phyloP scores from a whole-genome alignment of 2,329 filamentous ascomycete genomes.

The Rugonectria rugulosa region DNA sequence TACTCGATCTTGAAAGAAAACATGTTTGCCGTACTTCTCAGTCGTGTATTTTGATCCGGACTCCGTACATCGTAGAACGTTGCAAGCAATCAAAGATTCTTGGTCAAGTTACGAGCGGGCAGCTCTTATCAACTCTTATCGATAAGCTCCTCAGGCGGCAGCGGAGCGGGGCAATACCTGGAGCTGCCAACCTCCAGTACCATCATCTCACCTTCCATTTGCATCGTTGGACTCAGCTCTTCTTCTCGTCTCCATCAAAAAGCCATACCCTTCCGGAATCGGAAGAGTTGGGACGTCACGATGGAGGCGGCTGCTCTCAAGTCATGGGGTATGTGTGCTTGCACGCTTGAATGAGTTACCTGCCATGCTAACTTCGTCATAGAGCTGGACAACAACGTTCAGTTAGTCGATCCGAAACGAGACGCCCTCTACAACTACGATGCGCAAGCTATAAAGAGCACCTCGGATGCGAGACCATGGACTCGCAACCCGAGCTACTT shows the following conservation, averaged over 20 bases:
- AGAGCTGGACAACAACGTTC: conserved; percentile 90
- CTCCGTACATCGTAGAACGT: too few relatives aligned
- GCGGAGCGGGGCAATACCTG: conserved; percentile 35
- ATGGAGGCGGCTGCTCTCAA: conserved; percentile 44
- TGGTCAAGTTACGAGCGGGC: too few relatives aligned
- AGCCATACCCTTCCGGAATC: conserved; percentile 16
- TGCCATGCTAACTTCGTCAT: conserved; percentile 22
- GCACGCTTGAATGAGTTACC: too few relatives aligned
- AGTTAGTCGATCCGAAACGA: conserved; percentile 83
- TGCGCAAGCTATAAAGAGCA: conserved; percentile 69
- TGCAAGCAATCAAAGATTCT: too few relatives aligned
- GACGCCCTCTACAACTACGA: conserved; percentile 94
- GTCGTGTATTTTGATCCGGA: too few relatives aligned
- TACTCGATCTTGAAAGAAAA: too few relatives aligned
- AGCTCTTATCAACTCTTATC: conserved; percentile 40
- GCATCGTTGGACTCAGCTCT: neutral
- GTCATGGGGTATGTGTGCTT: conserved; percentile 38
- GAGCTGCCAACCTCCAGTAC: conserved; percentile 14
- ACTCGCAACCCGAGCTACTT: conserved; percentile 82
- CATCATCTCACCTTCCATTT: conserved; percentile 20
- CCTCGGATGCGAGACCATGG: conserved; percentile 77
- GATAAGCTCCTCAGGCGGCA: conserved; percentile 28
- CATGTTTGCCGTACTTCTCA: too few relatives aligned
- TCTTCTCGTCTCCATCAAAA: conserved; percentile 28
- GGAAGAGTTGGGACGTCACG: conserved; percentile 26